phyloP scores from a whole-genome alignment of 2,329 filamentous ascomycete species.

The Colletotrichum sansevieriae region DNA sequence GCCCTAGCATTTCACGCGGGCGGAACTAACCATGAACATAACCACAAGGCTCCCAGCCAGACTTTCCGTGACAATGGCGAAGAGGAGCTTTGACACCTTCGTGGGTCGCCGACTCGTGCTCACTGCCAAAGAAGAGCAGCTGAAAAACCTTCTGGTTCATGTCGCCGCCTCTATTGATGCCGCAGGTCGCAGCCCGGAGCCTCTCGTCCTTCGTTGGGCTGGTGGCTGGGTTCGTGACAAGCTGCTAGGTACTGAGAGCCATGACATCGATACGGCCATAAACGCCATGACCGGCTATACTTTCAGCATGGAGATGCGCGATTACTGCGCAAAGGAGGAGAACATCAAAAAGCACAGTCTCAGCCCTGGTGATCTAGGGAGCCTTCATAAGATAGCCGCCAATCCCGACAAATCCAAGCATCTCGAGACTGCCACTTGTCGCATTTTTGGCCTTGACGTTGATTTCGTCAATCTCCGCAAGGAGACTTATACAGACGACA shows the following conservation, averaged over 20 bases:
- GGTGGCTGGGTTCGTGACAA: constrained; percentile 92
- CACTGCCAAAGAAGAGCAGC: constrained; percentile 76
- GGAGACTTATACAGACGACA: constrained; percentile 91
- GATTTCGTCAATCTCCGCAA: constrained; percentile 96
- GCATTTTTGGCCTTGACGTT: constrained; percentile 86
- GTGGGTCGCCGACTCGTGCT: constrained; percentile 60
- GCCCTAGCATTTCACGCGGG: no score
- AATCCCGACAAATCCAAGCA: constrained; percentile 98
- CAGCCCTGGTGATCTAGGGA: constrained; percentile 72
- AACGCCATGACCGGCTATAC: constrained; percentile 86
- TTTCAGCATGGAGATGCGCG: constrained; percentile 77
- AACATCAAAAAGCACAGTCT: constrained; percentile 73
- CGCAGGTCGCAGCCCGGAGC: constrained; percentile 61
- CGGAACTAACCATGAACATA: no score
- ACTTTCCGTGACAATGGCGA: constrained; percentile 3
- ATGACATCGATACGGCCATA: constrained; percentile 89
- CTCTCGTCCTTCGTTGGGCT: constrained; percentile 79
- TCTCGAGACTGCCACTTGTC: constrained; percentile 90
- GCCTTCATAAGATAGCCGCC: constrained; percentile 87
- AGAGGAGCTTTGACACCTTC: constrained; percentile 40
- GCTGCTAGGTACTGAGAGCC: constrained; percentile 76
- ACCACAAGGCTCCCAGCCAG: no score
- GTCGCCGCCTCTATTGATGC: constrained; percentile 79
- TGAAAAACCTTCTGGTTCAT: constrained; percentile 84
- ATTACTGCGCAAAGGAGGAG: constrained; percentile 73